Percentiles rank a stretch among this genome's conserved stretches.
These are phyloP conservation scores for Cyclospora cayetanensis DNA, from an alignment of 169 alveolate species.

Conservation along the genomic window DNA sequence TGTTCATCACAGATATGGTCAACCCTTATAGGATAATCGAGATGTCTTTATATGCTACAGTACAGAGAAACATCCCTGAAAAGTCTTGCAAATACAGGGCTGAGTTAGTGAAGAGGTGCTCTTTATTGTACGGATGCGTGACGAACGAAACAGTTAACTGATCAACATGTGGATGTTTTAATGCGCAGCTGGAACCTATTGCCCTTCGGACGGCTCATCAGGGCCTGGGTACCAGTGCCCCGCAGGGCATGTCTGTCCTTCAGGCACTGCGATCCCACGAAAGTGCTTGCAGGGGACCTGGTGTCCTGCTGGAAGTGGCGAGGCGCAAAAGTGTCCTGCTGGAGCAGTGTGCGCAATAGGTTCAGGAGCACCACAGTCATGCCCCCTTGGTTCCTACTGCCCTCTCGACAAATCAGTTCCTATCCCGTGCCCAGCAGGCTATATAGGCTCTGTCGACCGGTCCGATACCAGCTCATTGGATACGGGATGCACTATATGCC, in stretches of 20 bases:
- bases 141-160: no score
- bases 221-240: conserved; percentile 39
- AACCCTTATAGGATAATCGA: no score
- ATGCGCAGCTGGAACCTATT: conserved; percentile 38
- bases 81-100: no score
- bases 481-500: conserved; percentile 55
- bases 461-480: conserved; percentile 40
- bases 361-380: conserved; percentile 39
- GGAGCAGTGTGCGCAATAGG: conserved; percentile 77
- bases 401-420: conserved; percentile 73
- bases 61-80: no score
- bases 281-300: conserved; percentile 80
- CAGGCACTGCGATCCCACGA: conserved; percentile 58
- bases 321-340: conserved; percentile 76
- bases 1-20: no score
- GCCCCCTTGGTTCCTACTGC: conserved; percentile 80
- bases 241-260: conserved; percentile 40
- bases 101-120: no score
- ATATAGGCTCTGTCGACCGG: conserved; percentile 47
- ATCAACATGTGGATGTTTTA: no score
- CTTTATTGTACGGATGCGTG: no score
- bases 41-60: no score
- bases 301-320: conserved; percentile 75
- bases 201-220: conserved; percentile 50
- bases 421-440: conserved; percentile 58